Evolutionary conservation across 2,329 filamentous ascomycete genomes (phyloP).

Genomic region (Penicillium thymicola): DNA sequence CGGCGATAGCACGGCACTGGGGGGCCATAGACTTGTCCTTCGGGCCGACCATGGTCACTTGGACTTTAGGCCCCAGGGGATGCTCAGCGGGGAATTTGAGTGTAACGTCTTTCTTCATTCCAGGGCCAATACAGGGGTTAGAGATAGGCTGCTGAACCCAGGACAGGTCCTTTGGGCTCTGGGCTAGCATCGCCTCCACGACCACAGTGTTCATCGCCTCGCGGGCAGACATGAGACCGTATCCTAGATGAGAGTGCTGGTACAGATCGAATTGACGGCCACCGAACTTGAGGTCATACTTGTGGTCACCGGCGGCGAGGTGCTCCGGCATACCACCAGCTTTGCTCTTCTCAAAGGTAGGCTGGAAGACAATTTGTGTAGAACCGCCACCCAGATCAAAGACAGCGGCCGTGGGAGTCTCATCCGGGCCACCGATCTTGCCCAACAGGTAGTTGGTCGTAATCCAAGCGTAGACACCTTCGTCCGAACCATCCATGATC

Average conservation of each 20-base stretch:
- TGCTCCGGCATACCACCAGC: slow-evolving; percentile 79
- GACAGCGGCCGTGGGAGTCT: slow-evolving; percentile 85
- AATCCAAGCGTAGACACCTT: slow-evolving; percentile 98
- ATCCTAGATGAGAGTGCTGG: slow-evolving; percentile 96
- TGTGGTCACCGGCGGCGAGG: slow-evolving; percentile 88
- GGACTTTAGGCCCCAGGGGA: slow-evolving; percentile 60
- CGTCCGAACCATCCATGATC: slow-evolving; percentile 96
- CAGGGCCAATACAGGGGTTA: slow-evolving; percentile 83
- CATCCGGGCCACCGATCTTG: slow-evolving; percentile 91
- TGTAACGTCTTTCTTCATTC: slow-evolving; percentile 70
- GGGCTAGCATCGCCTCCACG: slow-evolving; percentile 65
- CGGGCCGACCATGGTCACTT: slow-evolving; percentile 86
- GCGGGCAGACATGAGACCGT: slow-evolving; percentile 92
- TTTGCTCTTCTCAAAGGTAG: slow-evolving; percentile 73
- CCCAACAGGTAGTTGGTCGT: slow-evolving; percentile 97
- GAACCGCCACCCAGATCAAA: slow-evolving; percentile 96
- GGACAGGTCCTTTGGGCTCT: slow-evolving; percentile 57
- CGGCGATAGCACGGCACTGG: slow-evolving; percentile 84
- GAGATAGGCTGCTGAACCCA: slow-evolving; percentile 71
- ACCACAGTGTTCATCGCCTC: slow-evolving; percentile 77
- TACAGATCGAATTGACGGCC: slow-evolving; percentile 89
- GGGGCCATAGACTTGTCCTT: slow-evolving; percentile 65
- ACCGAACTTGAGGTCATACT: slow-evolving; percentile 87
- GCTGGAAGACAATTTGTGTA: slow-evolving; percentile 98
- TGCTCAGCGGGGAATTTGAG: slow-evolving; percentile 67